Evolutionary conservation across 306 rosid species (phyloP).

Genomic region (Trifolium pratense): DNA sequence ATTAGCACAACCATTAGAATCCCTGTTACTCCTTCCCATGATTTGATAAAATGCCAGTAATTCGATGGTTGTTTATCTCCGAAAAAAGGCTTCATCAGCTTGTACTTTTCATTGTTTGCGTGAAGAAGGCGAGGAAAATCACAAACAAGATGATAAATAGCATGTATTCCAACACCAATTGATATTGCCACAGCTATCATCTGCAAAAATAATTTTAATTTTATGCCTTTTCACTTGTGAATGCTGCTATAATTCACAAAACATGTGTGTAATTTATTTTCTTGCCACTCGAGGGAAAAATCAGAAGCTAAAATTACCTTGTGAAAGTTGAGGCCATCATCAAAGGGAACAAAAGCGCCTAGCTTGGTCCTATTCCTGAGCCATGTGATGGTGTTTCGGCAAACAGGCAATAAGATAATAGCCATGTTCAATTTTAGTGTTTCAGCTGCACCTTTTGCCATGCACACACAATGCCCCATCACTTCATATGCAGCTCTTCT

Average conservation of each 20-base stretch:
- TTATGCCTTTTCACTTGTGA: constrained; percentile 15
- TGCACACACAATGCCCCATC: constrained; percentile 73
- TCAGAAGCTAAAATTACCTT: constrained; percentile 48
- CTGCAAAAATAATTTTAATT: constrained; percentile 44
- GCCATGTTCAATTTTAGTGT: constrained; percentile 72
- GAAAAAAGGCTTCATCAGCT: constrained; percentile 54
- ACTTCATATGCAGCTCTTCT: constrained; percentile 53
- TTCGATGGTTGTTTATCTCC: constrained; percentile 52
- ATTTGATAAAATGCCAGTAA: constrained; percentile 60
- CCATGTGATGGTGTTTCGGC: constrained; percentile 70
- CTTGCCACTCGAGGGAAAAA: constrained; percentile 28
- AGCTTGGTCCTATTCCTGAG: constrained; percentile 58
- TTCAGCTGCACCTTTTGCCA: constrained; percentile 79
- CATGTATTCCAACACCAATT: constrained; percentile 56
- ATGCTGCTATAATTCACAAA: constrained; percentile 5
- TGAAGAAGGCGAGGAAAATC: constrained; percentile 66
- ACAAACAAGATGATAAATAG: constrained; percentile 57
- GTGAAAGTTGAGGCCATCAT: constrained; percentile 63
- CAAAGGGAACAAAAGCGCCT: constrained; percentile 58
- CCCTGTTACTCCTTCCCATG: constrained; percentile 72
- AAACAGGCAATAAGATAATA: constrained; percentile 63
- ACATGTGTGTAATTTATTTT: not conserved
- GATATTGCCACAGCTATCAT: constrained; percentile 58
- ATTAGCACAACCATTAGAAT: constrained; percentile 57
- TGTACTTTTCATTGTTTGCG: constrained; percentile 55